phyloP scores from a whole-genome alignment of 1,139 yeast species.

The Candida albicans region DNA sequence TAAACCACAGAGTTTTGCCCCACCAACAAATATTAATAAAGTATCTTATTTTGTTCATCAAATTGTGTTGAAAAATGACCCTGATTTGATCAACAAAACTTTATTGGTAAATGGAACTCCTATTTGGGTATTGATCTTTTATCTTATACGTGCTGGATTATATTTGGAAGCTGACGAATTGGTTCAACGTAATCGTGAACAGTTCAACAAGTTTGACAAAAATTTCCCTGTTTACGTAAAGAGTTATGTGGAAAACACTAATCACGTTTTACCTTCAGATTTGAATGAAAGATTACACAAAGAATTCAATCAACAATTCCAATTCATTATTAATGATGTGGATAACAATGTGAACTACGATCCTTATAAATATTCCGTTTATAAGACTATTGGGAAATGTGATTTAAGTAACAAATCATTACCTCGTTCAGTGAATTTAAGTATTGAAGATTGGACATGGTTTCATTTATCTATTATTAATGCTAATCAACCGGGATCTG shows the following conservation, averaged over 20 bases:
- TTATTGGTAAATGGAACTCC: constrained; percentile 74
- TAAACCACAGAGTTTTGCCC: constrained; percentile 41
- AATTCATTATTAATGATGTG: constrained; percentile 52
- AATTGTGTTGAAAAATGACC: constrained; percentile 40
- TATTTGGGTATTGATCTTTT: constrained; percentile 88
- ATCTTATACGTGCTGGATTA: constrained; percentile 81
- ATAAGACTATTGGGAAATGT: constrained; percentile 90
- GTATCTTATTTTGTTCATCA: constrained; percentile 66
- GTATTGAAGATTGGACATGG: constrained; percentile 98
- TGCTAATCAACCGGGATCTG: constrained; percentile 39
- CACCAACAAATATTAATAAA: constrained; percentile 72
- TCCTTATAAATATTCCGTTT: constrained; percentile 87
- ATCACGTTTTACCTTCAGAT: constrained; percentile 56
- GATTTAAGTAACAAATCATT: constrained; percentile 75
- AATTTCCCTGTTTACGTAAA: constrained; percentile 79
- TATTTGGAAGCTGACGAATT: constrained; percentile 67
- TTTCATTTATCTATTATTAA: constrained; percentile 76
- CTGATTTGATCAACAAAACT: constrained; percentile 34
- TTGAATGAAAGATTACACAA: constrained; percentile 68
- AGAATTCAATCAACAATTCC: constrained; percentile 85
- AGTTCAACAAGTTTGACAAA: constrained; percentile 79
- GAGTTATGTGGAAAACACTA: constrained; percentile 65
- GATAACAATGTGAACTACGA: constrained; percentile 63
- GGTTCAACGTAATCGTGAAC: constrained; percentile 37
- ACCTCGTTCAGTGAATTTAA: constrained; percentile 67